These are phyloP conservation scores for Aspergillus neoniger DNA, from an alignment of 2,329 filamentous ascomycete genomes.

Conservation along the genomic window DNA sequence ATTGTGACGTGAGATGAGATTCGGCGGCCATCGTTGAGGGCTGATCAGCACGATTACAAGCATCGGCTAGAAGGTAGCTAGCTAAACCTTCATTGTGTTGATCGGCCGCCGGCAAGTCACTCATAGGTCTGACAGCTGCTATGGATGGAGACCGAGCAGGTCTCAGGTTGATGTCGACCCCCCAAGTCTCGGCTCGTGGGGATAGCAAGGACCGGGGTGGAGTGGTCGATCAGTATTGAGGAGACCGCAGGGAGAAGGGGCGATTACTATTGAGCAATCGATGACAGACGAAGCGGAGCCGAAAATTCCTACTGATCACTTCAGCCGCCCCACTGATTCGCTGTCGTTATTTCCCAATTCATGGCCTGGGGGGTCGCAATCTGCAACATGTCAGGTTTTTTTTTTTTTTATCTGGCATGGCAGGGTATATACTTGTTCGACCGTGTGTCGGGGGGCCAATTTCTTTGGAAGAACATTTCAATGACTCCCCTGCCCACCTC, in stretches of 20 bases:
- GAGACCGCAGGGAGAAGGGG: not conserved
- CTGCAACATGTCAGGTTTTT: not conserved
- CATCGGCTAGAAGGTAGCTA: not conserved
- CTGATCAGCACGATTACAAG: not conserved
- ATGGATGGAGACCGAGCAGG: not conserved
- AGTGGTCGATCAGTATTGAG: not conserved
- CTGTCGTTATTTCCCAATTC: not conserved
- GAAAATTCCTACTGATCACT: not conserved
- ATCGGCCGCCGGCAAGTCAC: not conserved
- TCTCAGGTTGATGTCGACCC: not conserved
- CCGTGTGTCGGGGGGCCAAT: not conserved
- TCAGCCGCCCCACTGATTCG: not conserved
- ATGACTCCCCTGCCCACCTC: not conserved
- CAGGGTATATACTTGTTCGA: not conserved
- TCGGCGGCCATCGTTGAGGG: not conserved
- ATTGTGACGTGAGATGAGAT: slow-evolving; percentile 1
- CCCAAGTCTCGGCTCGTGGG: not conserved
- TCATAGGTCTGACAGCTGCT: not conserved
- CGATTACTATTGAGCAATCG: not conserved
- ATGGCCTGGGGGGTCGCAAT: not conserved
- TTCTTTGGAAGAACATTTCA: not conserved
- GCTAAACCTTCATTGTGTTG: not conserved
- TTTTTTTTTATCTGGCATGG: not conserved
- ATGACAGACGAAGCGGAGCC: not conserved
- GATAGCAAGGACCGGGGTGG: not conserved